Percentiles rank a stretch among this genome's conserved stretches.
phyloP scores from a whole-genome alignment of 2,329 filamentous ascomycete species.

The Fonsecaea pugnacius region DNA sequence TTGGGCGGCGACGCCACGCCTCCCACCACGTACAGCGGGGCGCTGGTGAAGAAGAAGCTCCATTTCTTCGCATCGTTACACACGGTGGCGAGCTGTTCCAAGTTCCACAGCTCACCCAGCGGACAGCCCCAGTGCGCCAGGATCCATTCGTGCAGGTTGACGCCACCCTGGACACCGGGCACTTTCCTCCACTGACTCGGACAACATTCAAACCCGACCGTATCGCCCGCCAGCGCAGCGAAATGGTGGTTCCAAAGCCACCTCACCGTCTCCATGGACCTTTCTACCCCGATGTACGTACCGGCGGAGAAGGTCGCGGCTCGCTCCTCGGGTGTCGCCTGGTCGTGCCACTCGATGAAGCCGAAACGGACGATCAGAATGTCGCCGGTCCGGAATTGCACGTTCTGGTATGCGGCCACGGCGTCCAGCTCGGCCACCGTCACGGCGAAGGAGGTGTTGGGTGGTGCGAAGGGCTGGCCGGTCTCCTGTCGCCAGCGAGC shows the following conservation, averaged over 20 bases:
- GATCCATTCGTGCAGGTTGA: constrained; percentile 27
- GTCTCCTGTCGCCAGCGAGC: constrained; percentile 47
- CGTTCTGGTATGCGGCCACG: constrained; percentile 21
- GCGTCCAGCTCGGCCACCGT: constrained; percentile 25
- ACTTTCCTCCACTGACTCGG: neutral
- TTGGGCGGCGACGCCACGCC: constrained; percentile 33
- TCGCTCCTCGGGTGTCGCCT: neutral
- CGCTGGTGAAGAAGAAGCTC: constrained; percentile 54
- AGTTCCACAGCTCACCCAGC: constrained; percentile 40
- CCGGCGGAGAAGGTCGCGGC: neutral
- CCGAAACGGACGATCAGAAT: constrained; percentile 34
- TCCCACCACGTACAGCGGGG: constrained; percentile 27
- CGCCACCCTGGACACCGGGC: neutral
- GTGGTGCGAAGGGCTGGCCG: constrained; percentile 40
- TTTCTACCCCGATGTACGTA: constrained; percentile 36
- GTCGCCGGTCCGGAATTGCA: constrained; percentile 32
- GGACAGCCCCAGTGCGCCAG: constrained; percentile 36
- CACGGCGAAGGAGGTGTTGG: constrained; percentile 44
- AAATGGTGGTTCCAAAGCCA: constrained; percentile 44
- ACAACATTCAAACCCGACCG: constrained; percentile 36
- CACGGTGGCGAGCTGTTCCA: constrained; percentile 44
- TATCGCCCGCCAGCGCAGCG: constrained; percentile 41
- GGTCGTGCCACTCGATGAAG: constrained; percentile 24
- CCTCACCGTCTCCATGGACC: constrained; percentile 37
- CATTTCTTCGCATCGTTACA: constrained; percentile 43